Evolutionary conservation across 1,284 basidiomycete species (phyloP), one percentile per base, ranked within the genome.

Genomic region (Sanghuangporus weigelae): DNA sequence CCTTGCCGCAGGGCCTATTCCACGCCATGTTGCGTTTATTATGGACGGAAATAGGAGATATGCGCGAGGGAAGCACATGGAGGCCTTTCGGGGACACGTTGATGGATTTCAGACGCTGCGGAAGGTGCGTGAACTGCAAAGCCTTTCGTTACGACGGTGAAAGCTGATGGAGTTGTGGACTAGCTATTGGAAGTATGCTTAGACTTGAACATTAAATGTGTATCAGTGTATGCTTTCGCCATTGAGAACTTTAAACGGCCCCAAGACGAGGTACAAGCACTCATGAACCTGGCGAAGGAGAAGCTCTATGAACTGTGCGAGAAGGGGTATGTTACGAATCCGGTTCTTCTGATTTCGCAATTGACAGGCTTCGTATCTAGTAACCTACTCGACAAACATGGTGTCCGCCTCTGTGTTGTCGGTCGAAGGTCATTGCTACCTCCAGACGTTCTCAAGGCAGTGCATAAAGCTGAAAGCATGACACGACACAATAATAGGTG

Each of bases 21-120:
- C 97, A 0, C 76, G 81, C 49, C 97, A 99, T 79, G 84, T 99
- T 49, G 96, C 92, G 2, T 96, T 99, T 73, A 91, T 98, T 42
- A 97, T 99, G 95, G 97, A 99, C 71, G 97, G 97, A 4, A 99
- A 99, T 74, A 81, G 97, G 59, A 82, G 97, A 5, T 98, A 93
- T 73, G 96, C 97, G 0, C 82, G 91, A n/a, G 79, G 74, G 67
- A 79, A 84, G 21, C 84, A 87, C 6, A 82, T 86, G 72, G 74
- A 82, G 38, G 82, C 93, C 8, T 77, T 80, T 39, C 79, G 92
- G 64, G 96, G 97, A 0, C 97, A 99, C 74, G 78, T 82, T 5
- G 88, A 89, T 56, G 97, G 97, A 0, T 98, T 95, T 73, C 77
- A 86, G 55, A 89, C 93, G 4, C 77, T 99, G 63, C 82, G 89